phyloP scores from a whole-genome alignment of 164 flowering plant genomes.

The Annona cherimola region DNA sequence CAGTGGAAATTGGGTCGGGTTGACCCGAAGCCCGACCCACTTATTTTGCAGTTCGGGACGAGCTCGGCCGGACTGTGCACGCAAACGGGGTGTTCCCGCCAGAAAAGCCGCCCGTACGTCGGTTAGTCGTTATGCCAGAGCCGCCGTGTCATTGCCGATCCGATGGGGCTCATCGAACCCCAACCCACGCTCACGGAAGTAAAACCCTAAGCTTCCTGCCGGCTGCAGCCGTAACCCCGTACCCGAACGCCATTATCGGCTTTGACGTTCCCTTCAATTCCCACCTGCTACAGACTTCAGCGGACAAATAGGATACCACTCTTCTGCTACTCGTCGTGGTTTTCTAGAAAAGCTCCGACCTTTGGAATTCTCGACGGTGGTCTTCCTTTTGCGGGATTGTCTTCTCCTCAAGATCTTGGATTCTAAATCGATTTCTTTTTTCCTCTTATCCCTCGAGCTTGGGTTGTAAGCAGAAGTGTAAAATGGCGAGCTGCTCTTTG shows the following conservation, averaged over 20 bases:
- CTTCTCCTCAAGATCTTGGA: background rate
- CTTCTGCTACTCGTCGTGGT: background rate
- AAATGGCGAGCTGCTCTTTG: slow-evolving; percentile 13
- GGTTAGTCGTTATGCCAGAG: background rate
- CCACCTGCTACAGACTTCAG: background rate
- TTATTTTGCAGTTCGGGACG: too few species aligned
- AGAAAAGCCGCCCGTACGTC: background rate
- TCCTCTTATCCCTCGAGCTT: background rate
- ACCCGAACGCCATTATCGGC: background rate
- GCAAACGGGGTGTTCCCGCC: background rate
- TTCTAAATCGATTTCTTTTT: background rate
- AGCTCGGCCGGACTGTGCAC: background rate
- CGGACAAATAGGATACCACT: background rate
- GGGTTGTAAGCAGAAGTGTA: background rate
- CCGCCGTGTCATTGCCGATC: too few species aligned
- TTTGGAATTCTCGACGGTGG: too few species aligned
- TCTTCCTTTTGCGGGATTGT: background rate
- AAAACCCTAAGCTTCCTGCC: background rate
- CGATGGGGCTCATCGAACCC: background rate
- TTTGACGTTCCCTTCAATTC: background rate
- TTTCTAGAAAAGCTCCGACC: too few species aligned
- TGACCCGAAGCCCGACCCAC: too few species aligned
- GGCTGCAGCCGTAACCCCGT: background rate
- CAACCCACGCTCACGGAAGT: background rate
- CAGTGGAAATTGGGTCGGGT: too few species aligned